Conservation (phyloP, 1,139 yeast species). For the Oligophagozyma castellii region DNA sequence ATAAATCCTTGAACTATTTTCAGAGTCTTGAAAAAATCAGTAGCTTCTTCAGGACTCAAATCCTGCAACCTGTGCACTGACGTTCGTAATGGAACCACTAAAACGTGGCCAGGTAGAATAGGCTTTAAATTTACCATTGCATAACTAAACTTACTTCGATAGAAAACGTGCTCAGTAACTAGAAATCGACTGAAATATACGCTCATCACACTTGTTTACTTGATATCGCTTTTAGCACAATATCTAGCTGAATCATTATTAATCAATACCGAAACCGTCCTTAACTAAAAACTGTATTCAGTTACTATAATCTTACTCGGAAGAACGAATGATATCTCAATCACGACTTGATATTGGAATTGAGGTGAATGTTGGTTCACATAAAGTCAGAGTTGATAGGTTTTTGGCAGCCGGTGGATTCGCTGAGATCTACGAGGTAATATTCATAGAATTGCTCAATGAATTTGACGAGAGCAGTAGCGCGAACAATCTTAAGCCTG, state of each 20-base stretch:
- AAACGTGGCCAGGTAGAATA: slow-evolving; percentile 76
- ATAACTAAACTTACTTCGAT: slow-evolving; percentile 42
- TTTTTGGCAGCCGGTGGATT: slow-evolving; percentile 63
- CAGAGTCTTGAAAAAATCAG: slow-evolving; percentile 67
- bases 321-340: too few relatives aligned
- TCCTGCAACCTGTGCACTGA: slow-evolving; percentile 52
- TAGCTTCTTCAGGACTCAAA: slow-evolving; percentile 54
- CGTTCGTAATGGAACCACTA: slow-evolving; percentile 65
- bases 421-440: slow-evolving; percentile 63
- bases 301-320: too few relatives aligned
- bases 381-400: slow-evolving; percentile 39
- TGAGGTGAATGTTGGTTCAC: slow-evolving; percentile 50
- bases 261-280: too few relatives aligned
- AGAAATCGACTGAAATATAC: slow-evolving; percentile 22
- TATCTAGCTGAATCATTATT: too few relatives aligned
- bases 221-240: background rate
- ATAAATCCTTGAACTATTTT: slow-evolving; percentile 59
- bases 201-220: slow-evolving; percentile 4
- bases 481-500: slow-evolving; percentile 10
- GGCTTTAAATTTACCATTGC: slow-evolving; percentile 87
- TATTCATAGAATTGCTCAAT: slow-evolving; percentile 19
- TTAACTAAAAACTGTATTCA: too few relatives aligned
- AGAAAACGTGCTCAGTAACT: slow-evolving; percentile 24
- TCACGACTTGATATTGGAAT: too few relatives aligned
- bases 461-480: slow-evolving; percentile 10